Percentiles rank a stretch among this genome's conserved stretches.
These are phyloP conservation scores for Viola pubescens DNA, from an alignment of 441 rosid genomes.

Conservation along the genomic window DNA sequence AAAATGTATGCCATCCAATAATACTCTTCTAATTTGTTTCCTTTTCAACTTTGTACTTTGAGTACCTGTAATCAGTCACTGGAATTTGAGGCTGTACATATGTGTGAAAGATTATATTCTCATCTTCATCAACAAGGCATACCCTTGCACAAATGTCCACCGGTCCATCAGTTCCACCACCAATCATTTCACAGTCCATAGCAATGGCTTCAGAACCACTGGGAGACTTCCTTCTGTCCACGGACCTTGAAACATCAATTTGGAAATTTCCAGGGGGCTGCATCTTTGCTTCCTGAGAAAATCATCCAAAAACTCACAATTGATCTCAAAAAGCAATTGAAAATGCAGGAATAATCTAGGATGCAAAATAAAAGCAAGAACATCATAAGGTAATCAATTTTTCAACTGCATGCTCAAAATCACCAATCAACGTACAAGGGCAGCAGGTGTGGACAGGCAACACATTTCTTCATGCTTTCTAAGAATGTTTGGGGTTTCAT, in stretches of 20 bases:
- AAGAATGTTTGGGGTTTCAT: slow-evolving; percentile 32
- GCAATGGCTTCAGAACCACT: slow-evolving; percentile 41
- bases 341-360: background rate
- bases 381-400: background rate
- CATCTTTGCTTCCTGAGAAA: slow-evolving; percentile 28
- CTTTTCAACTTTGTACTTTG: background rate
- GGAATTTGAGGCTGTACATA: slow-evolving; percentile 50
- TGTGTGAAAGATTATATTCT: slow-evolving; percentile 45
- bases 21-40: background rate
- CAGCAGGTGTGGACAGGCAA: slow-evolving; percentile 34
- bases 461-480: slow-evolving; percentile 42
- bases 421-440: slow-evolving; percentile 38
- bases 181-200: slow-evolving; percentile 76
- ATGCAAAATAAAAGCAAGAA: background rate
- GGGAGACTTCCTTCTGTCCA: slow-evolving; percentile 13
- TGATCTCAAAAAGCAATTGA: background rate
- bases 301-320: background rate
- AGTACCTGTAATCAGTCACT: slow-evolving; percentile 57
- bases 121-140: slow-evolving; percentile 66
- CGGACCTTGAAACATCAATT: slow-evolving; percentile 12
- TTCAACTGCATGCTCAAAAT: slow-evolving; percentile 1
- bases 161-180: slow-evolving; percentile 57
- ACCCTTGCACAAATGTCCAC: slow-evolving; percentile 53
- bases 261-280: slow-evolving; percentile 16
- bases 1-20: background rate